Base-by-base conservation (phyloP, 768 basidiomycete species). In the Chalciporus piperatus region DNA sequence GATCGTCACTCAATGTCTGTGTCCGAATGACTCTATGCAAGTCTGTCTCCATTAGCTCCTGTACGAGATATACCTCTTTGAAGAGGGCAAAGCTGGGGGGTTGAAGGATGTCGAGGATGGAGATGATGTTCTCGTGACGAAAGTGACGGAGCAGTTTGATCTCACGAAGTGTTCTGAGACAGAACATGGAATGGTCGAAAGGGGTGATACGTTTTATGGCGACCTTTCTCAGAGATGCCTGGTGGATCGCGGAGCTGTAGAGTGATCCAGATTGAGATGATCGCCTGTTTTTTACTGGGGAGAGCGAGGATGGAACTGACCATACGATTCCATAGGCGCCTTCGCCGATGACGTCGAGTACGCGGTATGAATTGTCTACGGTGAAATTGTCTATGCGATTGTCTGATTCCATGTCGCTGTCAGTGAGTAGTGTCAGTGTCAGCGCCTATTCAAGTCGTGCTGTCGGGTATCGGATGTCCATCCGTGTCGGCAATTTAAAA, bases 121-220 rank as follows among this genome's bases (percentile, higher is more conserved):
- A 83, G 70, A 98, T 98, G 73, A 98, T 95, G 67, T 96, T 86
- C 65, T 87, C 86, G 69, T 87, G 85, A 61, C 80, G 80, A 60
- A 90, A 88, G 75, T 93, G 90, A 37, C 89, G 85, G 47, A 98
- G 81, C 16, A 98, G 82, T 74, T 97, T 98, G 68, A 97, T 88
- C 75, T 97, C 92, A 55, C 91, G 76, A 8, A 92, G 79, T 6
- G 91, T 93, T 41, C 79, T 72, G 3, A 94, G 78, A 65, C 87
- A 90, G 70, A 94, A 94, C 91, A 93, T 91, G 35, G 89, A 84
- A 65, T 96, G 93, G 69, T 94, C 92, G 60, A 98, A 97, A 0
- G 95, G 95, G 0, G 88, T 84, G 67, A 98, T 97, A 59, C 90
- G 88, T 72, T 98, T 98, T 68, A 98, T 97, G 28, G 95, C 95